A percentile compares a stretch with the other conserved stretches of the same genome.
Evolutionary conservation across 371 early-diverging fungal species (phyloP).

Genomic region (Mortierella sp.): DNA sequence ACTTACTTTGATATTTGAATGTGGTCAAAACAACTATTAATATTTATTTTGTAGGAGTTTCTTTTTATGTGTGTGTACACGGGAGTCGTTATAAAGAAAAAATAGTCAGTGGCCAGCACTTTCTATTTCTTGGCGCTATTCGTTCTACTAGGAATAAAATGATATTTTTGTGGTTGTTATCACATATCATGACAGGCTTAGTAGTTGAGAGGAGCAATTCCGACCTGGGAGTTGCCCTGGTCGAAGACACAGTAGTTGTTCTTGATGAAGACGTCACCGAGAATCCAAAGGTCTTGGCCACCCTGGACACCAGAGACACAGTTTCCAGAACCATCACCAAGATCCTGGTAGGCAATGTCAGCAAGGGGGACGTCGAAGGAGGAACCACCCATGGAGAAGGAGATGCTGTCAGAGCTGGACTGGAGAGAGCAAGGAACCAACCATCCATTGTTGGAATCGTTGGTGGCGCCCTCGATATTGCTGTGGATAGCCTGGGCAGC

Average conservation of each 20-base stretch:
- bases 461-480: constrained; percentile 23
- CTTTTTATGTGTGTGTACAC: too few relatives aligned
- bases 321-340: constrained; percentile 29
- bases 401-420: constrained; percentile 22
- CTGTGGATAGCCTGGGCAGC: constrained; percentile 35
- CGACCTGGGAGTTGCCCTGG: constrained; percentile 30
- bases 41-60: too few relatives aligned
- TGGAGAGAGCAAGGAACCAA: constrained; percentile 37
- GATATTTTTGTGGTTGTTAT: too few relatives aligned
- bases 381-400: constrained; percentile 35
- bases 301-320: constrained; percentile 52
- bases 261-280: constrained; percentile 66
- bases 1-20: too few relatives aligned
- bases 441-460: constrained; percentile 38
- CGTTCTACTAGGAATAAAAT: too few relatives aligned
- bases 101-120: too few relatives aligned
- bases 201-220: constrained; percentile 38
- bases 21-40: too few relatives aligned
- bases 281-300: constrained; percentile 51
- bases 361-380: constrained; percentile 41
- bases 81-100: too few relatives aligned
- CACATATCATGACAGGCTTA: background rate
- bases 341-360: constrained; percentile 33
- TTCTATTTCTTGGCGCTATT: too few relatives aligned
- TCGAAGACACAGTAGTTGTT: constrained; percentile 63